phyloP scores from a whole-genome alignment of 371 early-diverging fungal genomes.

The Syncephalis fuscata region DNA sequence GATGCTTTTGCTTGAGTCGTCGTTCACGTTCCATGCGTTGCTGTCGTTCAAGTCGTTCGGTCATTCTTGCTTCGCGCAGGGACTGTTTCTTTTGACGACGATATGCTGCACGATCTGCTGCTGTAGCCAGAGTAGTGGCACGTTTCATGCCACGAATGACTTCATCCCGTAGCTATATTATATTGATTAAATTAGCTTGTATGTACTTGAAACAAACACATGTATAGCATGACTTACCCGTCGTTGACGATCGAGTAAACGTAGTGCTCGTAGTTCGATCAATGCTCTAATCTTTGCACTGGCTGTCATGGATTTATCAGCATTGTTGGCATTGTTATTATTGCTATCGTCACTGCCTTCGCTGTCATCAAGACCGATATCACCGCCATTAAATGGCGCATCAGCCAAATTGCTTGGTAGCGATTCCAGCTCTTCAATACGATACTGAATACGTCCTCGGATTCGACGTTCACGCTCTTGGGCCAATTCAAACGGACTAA shows the following conservation, averaged over 20 bases:
- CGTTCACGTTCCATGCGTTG: constrained; percentile 78
- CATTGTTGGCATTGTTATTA: constrained; percentile 3
- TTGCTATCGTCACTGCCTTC: constrained; percentile 2
- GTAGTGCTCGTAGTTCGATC: constrained; percentile 65
- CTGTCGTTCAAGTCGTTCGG: constrained; percentile 78
- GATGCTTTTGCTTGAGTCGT: constrained; percentile 63
- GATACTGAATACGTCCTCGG: constrained; percentile 40
- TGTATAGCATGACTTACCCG: constrained; percentile 14
- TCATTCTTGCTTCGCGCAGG: constrained; percentile 74
- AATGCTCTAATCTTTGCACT: constrained; percentile 46
- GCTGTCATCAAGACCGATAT: constrained; percentile 5
- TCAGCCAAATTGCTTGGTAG: constrained; percentile 33
- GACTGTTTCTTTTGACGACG: constrained; percentile 81
- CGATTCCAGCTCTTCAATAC: constrained; percentile 58
- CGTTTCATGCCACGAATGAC: constrained; percentile 44
- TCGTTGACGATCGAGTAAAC: constrained; percentile 57
- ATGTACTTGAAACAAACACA: background rate
- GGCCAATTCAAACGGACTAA: constrained; percentile 54
- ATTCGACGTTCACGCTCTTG: constrained; percentile 60
- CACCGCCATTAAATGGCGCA: constrained; percentile 13
- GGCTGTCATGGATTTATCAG: constrained; percentile 6
- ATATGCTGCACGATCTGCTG: constrained; percentile 58
- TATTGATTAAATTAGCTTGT: background rate
- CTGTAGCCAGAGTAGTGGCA: constrained; percentile 58
- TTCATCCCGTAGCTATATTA: constrained; percentile 52